Evolutionary conservation across 148 eudicot genomes (phyloP).

Genomic region (Drosera capensis): DNA sequence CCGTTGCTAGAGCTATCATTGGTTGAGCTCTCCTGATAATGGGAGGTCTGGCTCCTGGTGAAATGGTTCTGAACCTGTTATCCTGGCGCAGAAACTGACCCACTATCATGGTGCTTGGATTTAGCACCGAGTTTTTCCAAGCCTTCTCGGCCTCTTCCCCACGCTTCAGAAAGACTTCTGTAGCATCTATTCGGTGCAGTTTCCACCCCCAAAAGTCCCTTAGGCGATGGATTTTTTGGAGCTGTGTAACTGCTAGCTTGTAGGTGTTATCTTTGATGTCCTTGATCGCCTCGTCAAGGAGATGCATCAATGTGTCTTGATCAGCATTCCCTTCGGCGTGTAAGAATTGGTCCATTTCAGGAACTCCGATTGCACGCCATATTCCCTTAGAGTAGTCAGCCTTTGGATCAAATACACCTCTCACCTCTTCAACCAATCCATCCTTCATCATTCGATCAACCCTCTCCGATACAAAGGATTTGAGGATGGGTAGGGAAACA

Average conservation of each 20-base stretch:
- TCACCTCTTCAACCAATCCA: constrained; percentile 58
- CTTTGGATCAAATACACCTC: constrained; percentile 27
- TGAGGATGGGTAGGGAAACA: constrained; percentile 33
- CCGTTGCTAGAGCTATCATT: neutral
- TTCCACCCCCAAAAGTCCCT: constrained; percentile 42
- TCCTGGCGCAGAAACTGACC: constrained; percentile 18
- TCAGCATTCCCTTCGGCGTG: constrained; percentile 25
- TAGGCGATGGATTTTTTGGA: constrained; percentile 45
- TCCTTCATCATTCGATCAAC: constrained; percentile 56
- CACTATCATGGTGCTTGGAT: constrained; percentile 33
- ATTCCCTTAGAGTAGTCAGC: constrained; percentile 46
- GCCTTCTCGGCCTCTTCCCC: constrained; percentile 31
- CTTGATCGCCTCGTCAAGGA: constrained; percentile 41
- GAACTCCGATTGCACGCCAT: constrained; percentile 79
- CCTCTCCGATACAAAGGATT: constrained; percentile 43
- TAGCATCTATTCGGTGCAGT: constrained; percentile 59
- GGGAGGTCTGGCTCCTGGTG: neutral
- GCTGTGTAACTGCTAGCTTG: constrained; percentile 44
- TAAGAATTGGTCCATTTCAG: constrained; percentile 50
- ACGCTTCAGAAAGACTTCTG: constrained; percentile 32
- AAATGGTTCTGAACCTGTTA: constrained; percentile 8
- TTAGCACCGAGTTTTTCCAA: constrained; percentile 43
- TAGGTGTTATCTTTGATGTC: constrained; percentile 49
- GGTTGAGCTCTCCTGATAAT: neutral
- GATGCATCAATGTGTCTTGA: constrained; percentile 12